Conservation (phyloP, 2,329 filamentous ascomycete species). For the Lecanicillium sp. region DNA sequence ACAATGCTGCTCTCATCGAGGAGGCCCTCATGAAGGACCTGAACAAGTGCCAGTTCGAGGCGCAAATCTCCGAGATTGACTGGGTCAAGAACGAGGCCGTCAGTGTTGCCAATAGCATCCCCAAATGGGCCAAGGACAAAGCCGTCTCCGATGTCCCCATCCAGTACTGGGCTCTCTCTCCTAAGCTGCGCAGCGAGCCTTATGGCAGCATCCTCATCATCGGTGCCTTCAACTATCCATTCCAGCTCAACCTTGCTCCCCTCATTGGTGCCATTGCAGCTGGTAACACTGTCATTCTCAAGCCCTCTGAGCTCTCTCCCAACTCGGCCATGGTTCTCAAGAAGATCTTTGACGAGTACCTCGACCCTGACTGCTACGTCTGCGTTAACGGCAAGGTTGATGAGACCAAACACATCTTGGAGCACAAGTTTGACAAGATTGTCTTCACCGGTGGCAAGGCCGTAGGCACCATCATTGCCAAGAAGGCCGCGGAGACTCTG, state of each 20-base stretch:
- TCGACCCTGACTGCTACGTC: slow-evolving; percentile 71
- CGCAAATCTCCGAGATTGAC: slow-evolving; percentile 65
- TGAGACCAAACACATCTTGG: slow-evolving; percentile 75
- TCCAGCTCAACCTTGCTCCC: slow-evolving; percentile 72
- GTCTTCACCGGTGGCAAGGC: slow-evolving; percentile 81
- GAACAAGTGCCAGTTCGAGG: slow-evolving; percentile 70
- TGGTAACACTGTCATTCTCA: slow-evolving; percentile 83
- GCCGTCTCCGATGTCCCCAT: slow-evolving; percentile 62
- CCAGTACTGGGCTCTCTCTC: slow-evolving; percentile 61
- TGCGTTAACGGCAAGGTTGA: slow-evolving; percentile 75
- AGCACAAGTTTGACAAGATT: slow-evolving; percentile 96
- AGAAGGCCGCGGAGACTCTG: slow-evolving; percentile 82
- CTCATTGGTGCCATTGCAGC: slow-evolving; percentile 86
- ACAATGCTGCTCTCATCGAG: slow-evolving; percentile 65
- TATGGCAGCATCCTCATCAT: slow-evolving; percentile 79
- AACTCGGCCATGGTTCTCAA: slow-evolving; percentile 71
- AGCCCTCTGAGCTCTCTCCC: slow-evolving; percentile 81
- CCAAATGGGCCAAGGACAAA: slow-evolving; percentile 80
- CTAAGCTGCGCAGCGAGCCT: slow-evolving; percentile 80
- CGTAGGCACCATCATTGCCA: slow-evolving; percentile 81
- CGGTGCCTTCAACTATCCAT: slow-evolving; percentile 89
- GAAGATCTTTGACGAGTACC: slow-evolving; percentile 66
- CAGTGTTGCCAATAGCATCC: slow-evolving; percentile 69
- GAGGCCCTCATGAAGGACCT: slow-evolving; percentile 75
- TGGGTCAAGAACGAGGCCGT: slow-evolving; percentile 79